A percentile compares a stretch with the other conserved stretches of the same genome.
These are phyloP conservation scores for Myxozyma monticola DNA, from an alignment of 805 yeast genomes.

Conservation along the genomic window DNA sequence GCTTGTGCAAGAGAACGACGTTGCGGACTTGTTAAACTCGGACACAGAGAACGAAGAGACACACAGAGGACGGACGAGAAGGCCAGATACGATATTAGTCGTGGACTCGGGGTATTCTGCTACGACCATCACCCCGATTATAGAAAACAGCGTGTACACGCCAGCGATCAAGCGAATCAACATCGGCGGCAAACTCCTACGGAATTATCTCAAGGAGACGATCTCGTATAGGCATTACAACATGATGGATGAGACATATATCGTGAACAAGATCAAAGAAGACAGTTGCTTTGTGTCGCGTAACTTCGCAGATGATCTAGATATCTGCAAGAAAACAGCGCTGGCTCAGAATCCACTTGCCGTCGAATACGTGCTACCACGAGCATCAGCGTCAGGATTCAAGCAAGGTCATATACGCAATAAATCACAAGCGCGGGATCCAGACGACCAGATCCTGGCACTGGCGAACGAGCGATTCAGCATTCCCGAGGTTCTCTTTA, in stretches of 20 bases:
- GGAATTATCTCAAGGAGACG: conserved; percentile 79
- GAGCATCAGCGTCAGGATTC: conserved; percentile 58
- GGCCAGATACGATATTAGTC: conserved; percentile 66
- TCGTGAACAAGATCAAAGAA: conserved; percentile 85
- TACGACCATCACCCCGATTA: conserved; percentile 83
- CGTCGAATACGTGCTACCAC: conserved; percentile 52
- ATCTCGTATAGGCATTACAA: conserved; percentile 90
- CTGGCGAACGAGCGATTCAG: conserved; percentile 84
- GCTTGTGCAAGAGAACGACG: conserved; percentile 23
- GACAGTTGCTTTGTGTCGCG: conserved; percentile 65
- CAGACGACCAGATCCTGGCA: conserved; percentile 55
- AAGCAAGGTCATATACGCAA: conserved; percentile 63
- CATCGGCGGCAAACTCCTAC: conserved; percentile 81
- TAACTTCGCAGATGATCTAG: conserved; percentile 54
- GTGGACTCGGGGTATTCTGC: conserved; percentile 87
- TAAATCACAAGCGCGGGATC: conserved; percentile 21
- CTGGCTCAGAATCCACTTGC: conserved; percentile 17
- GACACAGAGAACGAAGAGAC: not conserved
- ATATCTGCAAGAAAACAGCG: conserved; percentile 27
- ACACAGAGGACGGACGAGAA: not conserved
- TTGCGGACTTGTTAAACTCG: not conserved
- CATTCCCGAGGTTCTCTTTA: conserved; percentile 82
- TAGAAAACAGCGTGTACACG: conserved; percentile 66
- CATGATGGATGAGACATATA: conserved; percentile 83
- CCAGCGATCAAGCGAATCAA: conserved; percentile 75